Base-by-base conservation (phyloP, 176 grass and related monocot genomes). In the Avena sativa region DNA sequence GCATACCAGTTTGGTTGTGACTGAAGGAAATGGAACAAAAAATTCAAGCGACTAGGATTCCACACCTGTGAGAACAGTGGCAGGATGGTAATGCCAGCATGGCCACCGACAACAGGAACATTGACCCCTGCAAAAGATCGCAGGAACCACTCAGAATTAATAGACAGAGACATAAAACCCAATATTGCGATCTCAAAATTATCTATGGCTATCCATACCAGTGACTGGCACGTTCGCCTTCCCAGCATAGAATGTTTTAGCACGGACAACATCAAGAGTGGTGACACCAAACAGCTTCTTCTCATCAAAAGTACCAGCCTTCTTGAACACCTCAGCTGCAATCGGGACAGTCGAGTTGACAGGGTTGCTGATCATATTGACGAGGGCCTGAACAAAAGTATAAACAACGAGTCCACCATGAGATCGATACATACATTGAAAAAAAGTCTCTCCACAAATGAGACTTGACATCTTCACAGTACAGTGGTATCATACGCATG, bases 341-440 rank as follows among this genome's bases (percentile, higher is more conserved):
- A 96, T 96, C 0, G 90, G 94, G 43, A 96, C 94, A 60, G 94
- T 96, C 21, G 92, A 99, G 69, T 99, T 99, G 76, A 99, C 94
- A n/a, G 90, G 97, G 85, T 99, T 96, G 92, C 94, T 99, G 71
- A 99, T 99, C 89, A 94, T 94, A 72, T 96, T 96, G 48, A 98
- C 89, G 20, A 98, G 59, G 76, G 94, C 94, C 94, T 99, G 80
- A 63, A 49, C 17, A 78, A 57, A 4, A 34, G 82, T 23, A 84
- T 36, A 74, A 66, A 23, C 44, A 48, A 79, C 30, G 40, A 26
- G 19, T 10, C 13, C 60, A 88, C 10, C 36, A 26, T 88, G 47
- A 83, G 63, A 44, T 20, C 12, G 4, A 32, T 8, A 78, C 6
- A 53, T 81, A 30, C 12, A 85, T 13, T 68, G 20, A 53, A 13